Evolutionary conservation across 208 protist genomes (phyloP).

Genomic region (Lotmaria passim): DNA sequence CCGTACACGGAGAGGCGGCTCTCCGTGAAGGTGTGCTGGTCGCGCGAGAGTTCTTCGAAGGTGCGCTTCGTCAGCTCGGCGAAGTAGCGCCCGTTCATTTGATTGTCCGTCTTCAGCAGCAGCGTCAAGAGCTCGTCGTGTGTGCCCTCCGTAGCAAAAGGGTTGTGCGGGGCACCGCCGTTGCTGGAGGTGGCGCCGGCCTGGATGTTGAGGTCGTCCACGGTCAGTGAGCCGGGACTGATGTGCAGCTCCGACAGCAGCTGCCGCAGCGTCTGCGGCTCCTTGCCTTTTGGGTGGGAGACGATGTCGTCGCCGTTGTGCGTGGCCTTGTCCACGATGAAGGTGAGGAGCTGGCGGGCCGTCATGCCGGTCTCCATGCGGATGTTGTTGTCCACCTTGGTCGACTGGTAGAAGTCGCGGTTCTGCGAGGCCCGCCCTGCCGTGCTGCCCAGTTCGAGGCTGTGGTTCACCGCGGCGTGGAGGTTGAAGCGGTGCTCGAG

Average conservation of each 20-base stretch:
- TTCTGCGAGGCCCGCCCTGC: constrained; percentile 84
- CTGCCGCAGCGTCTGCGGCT: constrained; percentile 87
- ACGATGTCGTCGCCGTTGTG: constrained; percentile 95
- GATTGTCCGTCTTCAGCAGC: constrained; percentile 99
- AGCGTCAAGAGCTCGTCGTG: constrained; percentile 93
- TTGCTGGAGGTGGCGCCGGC: constrained; percentile 79
- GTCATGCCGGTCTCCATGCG: constrained; percentile 95
- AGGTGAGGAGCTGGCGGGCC: constrained; percentile 94
- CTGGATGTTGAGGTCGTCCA: constrained; percentile 96
- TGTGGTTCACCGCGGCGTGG: constrained; percentile 92
- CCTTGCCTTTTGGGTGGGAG: constrained; percentile 69
- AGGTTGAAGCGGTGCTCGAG: constrained; percentile 93
- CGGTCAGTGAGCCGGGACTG: constrained; percentile 86
- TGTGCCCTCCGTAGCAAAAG: constrained; percentile 57
- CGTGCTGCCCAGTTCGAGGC: constrained; percentile 76
- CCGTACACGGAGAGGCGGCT: constrained; percentile 93
- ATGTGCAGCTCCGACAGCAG: constrained; percentile 77
- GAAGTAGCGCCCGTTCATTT: constrained; percentile 97
- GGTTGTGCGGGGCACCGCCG: constrained; percentile 87
- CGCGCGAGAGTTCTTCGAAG: constrained; percentile 95
- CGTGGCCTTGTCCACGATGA: constrained; percentile 94
- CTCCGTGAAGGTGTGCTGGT: constrained; percentile 95
- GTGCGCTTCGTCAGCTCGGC: constrained; percentile 96
- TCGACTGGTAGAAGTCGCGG: constrained; percentile 95
- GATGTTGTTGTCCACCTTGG: constrained; percentile 97